Evolutionary conservation across 75 land plant species (phyloP), one percentile per base, ranked within the genome.

Genomic region (Chamaecyparis obtusa): DNA sequence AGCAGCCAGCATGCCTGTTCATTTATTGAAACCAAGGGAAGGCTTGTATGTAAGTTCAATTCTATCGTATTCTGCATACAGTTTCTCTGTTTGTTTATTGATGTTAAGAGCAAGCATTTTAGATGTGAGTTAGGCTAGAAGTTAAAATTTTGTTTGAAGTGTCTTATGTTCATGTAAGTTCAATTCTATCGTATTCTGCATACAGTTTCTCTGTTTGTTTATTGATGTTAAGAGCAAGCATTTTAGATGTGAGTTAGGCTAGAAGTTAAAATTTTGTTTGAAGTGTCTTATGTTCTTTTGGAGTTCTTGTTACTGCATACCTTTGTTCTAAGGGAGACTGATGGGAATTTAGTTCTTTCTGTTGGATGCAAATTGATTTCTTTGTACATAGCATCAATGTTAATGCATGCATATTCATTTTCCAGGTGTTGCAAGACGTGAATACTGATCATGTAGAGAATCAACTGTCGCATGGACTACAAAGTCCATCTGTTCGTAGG

Each of bases 401-500:
- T 81, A 81, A 81, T 81, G 83, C 32, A n/a, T 46, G 9, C 27
- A n/a, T 81, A 27, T 81, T 81, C 49, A 46, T 30, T 81, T 43
- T 81, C 51, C 83, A 81, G 83, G 83, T 32, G 46, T 13, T 44
- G 48, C 49, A 24, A 81, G 16, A 27, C 32, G 46, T 30, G 54
- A 46, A 46, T 44, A 27, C 3, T 81, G 44, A 46, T 46, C 10
- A 41, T 11, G 15, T 81, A 46, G 54, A 81, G 44, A 43, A 27
- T 43, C 24, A 16, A 13, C 1, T 81, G 10, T 16, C 46, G 2
- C 21, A 11, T 81, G 48, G 27, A 83, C 77, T 36, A 80, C 85
- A 82, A 57, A 84, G 54, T 36, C 74, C 86, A 55, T 86, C 69
- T 49, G 30, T 64, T 35, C 21, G 71, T 55, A 85, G 83, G 51